Conservation (phyloP, 305 asterid genomes). For the Rubia balearica region DNA sequence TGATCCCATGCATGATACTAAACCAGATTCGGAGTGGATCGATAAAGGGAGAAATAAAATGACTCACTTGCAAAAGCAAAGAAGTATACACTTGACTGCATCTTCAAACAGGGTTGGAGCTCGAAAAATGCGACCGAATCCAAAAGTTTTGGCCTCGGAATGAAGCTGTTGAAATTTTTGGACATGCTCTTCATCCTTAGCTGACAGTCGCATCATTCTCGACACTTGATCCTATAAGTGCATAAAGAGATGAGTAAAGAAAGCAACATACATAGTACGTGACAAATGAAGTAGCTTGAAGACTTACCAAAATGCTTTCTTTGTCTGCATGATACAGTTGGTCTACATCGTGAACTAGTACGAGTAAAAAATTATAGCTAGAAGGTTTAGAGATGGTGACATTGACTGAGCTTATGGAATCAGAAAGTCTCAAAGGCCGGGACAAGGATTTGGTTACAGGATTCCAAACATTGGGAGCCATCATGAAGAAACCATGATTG, state of each 20-base stretch:
- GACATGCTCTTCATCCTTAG: slow-evolving; percentile 24
- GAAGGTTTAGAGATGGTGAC: slow-evolving; percentile 35
- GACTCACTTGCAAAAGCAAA: slow-evolving; percentile 14
- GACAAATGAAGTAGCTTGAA: background rate
- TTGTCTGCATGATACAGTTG: slow-evolving; percentile 14
- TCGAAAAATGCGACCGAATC: slow-evolving; percentile 47
- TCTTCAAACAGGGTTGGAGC: slow-evolving; percentile 56
- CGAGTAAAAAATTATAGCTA: background rate
- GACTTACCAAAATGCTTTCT: slow-evolving; percentile 21
- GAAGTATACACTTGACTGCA: slow-evolving; percentile 21
- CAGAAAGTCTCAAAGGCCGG: slow-evolving; percentile 32
- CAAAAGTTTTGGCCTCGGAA: slow-evolving; percentile 29
- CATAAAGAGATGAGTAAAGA: background rate
- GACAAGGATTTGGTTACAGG: slow-evolving; percentile 19
- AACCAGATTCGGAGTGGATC: too few relatives aligned
- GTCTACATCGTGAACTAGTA: slow-evolving; percentile 13
- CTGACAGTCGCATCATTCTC: slow-evolving; percentile 42
- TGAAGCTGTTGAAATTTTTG: slow-evolving; percentile 31
- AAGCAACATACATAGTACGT: background rate
- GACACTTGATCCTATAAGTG: slow-evolving; percentile 26
- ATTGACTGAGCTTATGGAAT: slow-evolving; percentile 1
- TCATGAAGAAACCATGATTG: slow-evolving; percentile 57
- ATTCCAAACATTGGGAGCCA: slow-evolving; percentile 52
- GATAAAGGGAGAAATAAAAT: too few relatives aligned
- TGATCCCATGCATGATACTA: too few relatives aligned